Percentiles rank a stretch among this genome's conserved stretches.
Evolutionary conservation across 805 yeast species (phyloP).

Genomic region (Candida odintsovae): DNA sequence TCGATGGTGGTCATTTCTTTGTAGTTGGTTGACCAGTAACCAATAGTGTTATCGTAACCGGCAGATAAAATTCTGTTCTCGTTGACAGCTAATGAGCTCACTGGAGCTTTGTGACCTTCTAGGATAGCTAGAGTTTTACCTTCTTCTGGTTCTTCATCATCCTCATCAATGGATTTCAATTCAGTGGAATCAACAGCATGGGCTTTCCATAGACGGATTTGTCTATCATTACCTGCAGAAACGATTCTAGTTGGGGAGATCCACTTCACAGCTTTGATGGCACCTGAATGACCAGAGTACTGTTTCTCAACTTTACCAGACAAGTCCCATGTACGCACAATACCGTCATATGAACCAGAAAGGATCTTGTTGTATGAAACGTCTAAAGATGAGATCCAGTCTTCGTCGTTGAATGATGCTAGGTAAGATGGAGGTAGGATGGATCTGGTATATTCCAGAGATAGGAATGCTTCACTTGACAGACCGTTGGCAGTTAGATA

Average conservation of each 20-base stretch:
- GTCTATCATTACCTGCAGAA: conserved; percentile 85
- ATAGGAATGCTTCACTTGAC: conserved; percentile 73
- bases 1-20: conserved; percentile 74
- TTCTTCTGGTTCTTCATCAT: conserved; percentile 45
- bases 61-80: conserved; percentile 73
- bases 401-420: conserved; percentile 86
- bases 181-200: conserved; percentile 29
- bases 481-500: conserved; percentile 73
- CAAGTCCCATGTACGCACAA: conserved; percentile 82
- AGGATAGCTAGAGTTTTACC: conserved; percentile 80
- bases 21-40: conserved; percentile 83
- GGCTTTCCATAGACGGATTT: conserved; percentile 82
- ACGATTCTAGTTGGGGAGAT: conserved; percentile 69
- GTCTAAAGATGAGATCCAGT: conserved; percentile 81
- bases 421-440: conserved; percentile 90
- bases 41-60: conserved; percentile 72
- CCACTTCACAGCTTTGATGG: conserved; percentile 81
- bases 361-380: conserved; percentile 47
- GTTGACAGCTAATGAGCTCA: conserved; percentile 57
- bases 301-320: conserved; percentile 78
- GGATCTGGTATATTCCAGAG: conserved; percentile 86
- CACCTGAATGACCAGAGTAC: conserved; percentile 81
- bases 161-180: conserved; percentile 21
- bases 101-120: conserved; percentile 87
- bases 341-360: conserved; percentile 92